Percentiles rank a stretch among this genome's conserved stretches.
phyloP scores from a whole-genome alignment of 805 yeast genomes.

The Kodamaea fukazawae region DNA sequence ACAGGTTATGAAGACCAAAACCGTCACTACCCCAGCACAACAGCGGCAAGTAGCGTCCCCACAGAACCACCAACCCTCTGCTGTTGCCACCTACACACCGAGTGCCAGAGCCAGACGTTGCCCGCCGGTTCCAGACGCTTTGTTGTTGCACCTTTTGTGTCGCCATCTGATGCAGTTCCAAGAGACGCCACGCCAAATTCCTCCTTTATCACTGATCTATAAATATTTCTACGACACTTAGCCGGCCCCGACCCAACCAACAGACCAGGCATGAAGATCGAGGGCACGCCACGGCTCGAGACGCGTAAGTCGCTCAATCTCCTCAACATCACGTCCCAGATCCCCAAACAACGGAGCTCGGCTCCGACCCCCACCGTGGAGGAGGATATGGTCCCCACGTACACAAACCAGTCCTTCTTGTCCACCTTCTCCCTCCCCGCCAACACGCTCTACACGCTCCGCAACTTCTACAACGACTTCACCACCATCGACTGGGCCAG shows the following conservation, averaged over 20 bases:
- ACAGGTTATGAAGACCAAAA: too few relatives aligned
- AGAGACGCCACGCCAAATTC: too few relatives aligned
- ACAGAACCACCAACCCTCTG: too few relatives aligned
- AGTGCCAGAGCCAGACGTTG: too few relatives aligned
- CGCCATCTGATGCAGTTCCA: too few relatives aligned
- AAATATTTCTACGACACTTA: too few relatives aligned
- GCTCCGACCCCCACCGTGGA: conserved; percentile 4
- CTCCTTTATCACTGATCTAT: too few relatives aligned
- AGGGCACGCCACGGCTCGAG: not conserved
- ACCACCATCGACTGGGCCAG: conserved; percentile 61
- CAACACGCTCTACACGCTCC: conserved; percentile 17
- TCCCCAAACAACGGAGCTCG: conserved; percentile 3
- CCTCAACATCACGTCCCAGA: conserved; percentile 8
- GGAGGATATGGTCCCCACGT: conserved; percentile 3
- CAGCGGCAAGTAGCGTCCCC: too few relatives aligned
- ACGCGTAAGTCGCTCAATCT: conserved; percentile 7
- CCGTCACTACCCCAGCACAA: too few relatives aligned
- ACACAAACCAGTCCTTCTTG: conserved; percentile 29
- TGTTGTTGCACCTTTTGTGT: too few relatives aligned
- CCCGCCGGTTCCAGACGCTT: too few relatives aligned
- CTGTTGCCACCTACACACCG: too few relatives aligned
- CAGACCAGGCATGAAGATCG: conserved; percentile 3
- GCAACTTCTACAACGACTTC: conserved; percentile 55
- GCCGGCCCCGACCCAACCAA: not conserved
- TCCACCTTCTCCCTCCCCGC: conserved; percentile 48